Evolutionary conservation across 2,329 filamentous ascomycete genomes (phyloP).

Genomic region (Phialophora macrospora): DNA sequence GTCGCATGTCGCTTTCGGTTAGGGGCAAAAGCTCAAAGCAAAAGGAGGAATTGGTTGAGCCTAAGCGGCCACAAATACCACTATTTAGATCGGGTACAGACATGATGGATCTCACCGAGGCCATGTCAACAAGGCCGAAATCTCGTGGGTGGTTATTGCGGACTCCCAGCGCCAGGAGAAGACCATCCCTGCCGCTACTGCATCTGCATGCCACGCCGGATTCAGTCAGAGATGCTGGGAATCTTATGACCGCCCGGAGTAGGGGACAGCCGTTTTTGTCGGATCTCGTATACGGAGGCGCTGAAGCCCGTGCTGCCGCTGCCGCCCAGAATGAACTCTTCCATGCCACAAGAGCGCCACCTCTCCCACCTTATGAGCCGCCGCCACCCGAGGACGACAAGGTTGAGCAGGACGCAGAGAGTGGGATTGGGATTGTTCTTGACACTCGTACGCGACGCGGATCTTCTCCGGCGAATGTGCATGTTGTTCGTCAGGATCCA

Average conservation of each 20-base stretch:
- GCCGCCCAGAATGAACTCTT: conserved; percentile 55
- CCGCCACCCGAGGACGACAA: conserved; percentile 36
- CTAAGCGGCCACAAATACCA: conserved; percentile 22
- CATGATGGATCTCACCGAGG: conserved; percentile 36
- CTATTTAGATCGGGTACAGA: conserved; percentile 24
- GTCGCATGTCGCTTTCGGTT: conserved; percentile 39
- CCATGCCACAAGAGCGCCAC: conserved; percentile 39
- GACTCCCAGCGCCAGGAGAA: conserved; percentile 27
- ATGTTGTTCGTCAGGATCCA: conserved; percentile 56
- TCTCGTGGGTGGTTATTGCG: conserved; percentile 28
- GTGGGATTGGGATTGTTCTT: conserved; percentile 53
- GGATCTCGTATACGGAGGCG: conserved; percentile 48
- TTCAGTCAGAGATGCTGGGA: conserved; percentile 10
- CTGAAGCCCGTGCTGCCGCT: conserved; percentile 54
- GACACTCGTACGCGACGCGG: conserved; percentile 47
- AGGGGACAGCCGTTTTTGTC: conserved; percentile 49
- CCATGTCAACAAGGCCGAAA: conserved; percentile 31
- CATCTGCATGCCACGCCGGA: conserved; percentile 26
- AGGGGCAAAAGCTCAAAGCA: conserved; percentile 29
- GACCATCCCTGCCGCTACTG: conserved; percentile 38
- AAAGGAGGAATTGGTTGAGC: conserved; percentile 32
- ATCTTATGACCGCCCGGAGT: conserved; percentile 35
- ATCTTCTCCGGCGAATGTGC: conserved; percentile 44
- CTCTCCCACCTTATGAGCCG: conserved; percentile 40
- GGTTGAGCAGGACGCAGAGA: conserved; percentile 52